phyloP scores from a whole-genome alignment of 2,329 filamentous ascomycete species.

The Claviceps citrina region DNA sequence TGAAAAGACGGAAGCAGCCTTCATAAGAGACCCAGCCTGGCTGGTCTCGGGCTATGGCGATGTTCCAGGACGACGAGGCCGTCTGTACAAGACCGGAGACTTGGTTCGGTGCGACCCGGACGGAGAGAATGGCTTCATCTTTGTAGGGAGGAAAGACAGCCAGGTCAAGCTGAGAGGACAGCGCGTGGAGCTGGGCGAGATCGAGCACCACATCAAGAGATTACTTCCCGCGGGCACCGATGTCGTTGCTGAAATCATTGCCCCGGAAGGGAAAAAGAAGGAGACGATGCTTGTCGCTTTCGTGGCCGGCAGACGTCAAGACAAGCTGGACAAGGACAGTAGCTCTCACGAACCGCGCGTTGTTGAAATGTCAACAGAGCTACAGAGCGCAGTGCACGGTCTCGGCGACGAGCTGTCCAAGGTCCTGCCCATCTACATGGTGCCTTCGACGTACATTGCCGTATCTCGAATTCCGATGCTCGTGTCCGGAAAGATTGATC shows the following conservation, averaged over 20 bases:
- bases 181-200: slow-evolving; percentile 28
- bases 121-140: slow-evolving; percentile 18
- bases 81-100: slow-evolving; percentile 32
- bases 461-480: slow-evolving; percentile 2
- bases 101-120: slow-evolving; percentile 24
- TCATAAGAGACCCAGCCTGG: slow-evolving; percentile 24
- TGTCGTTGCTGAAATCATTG: slow-evolving; percentile 1
- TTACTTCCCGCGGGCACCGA: background rate
- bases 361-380: background rate
- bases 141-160: slow-evolving; percentile 34
- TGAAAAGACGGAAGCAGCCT: slow-evolving; percentile 29
- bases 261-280: background rate
- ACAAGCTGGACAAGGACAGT: background rate
- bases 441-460: slow-evolving; percentile 1
- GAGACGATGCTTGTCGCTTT: slow-evolving; percentile 1
- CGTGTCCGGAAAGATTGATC: background rate
- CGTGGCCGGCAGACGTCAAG: background rate
- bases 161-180: slow-evolving; percentile 42
- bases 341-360: background rate
- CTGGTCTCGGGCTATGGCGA: background rate
- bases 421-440: background rate
- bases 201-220: slow-evolving; percentile 8
- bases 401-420: background rate
- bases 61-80: slow-evolving; percentile 6
- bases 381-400: background rate